Evolutionary conservation across 768 basidiomycete genomes (phyloP).

Genomic region (Tremella yokohamensis): DNA sequence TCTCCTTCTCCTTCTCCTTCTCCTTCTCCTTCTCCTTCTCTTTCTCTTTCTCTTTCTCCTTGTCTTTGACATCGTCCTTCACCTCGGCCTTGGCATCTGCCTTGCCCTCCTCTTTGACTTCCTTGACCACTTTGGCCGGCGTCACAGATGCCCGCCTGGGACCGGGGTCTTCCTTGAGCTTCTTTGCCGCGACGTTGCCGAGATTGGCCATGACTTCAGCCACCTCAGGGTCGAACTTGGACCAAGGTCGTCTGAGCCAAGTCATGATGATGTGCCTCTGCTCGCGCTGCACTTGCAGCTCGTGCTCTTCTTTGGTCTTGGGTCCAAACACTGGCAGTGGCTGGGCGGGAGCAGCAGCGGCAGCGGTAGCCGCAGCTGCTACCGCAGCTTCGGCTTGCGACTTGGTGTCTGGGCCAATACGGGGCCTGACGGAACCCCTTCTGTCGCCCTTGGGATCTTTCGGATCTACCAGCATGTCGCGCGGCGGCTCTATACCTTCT

Average conservation of each 20-base stretch:
- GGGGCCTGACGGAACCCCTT: neutral
- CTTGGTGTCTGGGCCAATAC: slow-evolving; percentile 23
- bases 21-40: slow-evolving; percentile 6
- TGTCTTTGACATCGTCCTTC: neutral
- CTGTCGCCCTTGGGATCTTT: slow-evolving; percentile 3
- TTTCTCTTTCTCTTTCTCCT: slow-evolving; percentile 14
- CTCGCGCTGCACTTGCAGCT: slow-evolving; percentile 32
- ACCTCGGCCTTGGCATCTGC: slow-evolving; percentile 7
- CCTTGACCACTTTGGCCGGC: slow-evolving; percentile 2
- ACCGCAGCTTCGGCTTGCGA: neutral
- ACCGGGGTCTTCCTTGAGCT: slow-evolving; percentile 24
- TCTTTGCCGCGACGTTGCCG: slow-evolving; percentile 23
- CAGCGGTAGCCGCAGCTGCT: neutral
- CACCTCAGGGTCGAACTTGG: slow-evolving; percentile 32
- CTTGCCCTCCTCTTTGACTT: slow-evolving; percentile 9
- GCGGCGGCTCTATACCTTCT: neutral
- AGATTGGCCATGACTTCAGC: slow-evolving; percentile 31
- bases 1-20: neutral
- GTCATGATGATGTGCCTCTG: slow-evolving; percentile 35
- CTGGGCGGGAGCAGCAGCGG: neutral
- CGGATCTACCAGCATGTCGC: neutral
- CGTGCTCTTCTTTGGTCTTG: slow-evolving; percentile 21
- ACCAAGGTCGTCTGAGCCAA: slow-evolving; percentile 40
- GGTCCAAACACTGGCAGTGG: slow-evolving; percentile 33
- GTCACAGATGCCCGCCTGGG: neutral